Percentiles rank a stretch among this genome's conserved stretches.
Conservation (phyloP, 495 filamentous ascomycete genomes). For the Sordaria brevicollis region DNA sequence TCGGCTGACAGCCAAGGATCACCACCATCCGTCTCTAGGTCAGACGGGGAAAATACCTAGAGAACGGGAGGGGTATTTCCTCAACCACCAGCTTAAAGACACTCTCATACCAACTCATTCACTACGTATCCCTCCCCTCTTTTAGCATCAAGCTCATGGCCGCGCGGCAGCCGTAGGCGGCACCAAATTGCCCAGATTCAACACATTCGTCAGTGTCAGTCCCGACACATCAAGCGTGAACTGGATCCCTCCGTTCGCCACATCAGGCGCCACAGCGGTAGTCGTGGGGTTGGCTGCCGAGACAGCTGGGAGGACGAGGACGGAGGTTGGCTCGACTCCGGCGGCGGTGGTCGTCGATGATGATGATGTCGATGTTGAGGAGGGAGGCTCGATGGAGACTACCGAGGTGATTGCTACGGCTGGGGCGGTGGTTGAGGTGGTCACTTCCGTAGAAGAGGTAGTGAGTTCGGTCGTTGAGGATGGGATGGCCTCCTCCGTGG, state of each 20-base stretch:
- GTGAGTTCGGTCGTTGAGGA: slow-evolving; percentile 1
- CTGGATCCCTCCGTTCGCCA: slow-evolving; percentile 4
- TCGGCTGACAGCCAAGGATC: no score
- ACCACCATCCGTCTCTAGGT: no score
- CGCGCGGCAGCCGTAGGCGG: slow-evolving; percentile 9
- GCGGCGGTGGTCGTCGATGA: background rate
- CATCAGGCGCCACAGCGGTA: background rate
- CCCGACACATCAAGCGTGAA: slow-evolving; percentile 20
- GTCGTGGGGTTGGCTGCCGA: background rate
- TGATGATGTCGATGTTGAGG: slow-evolving; percentile 10
- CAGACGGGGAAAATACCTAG: no score
- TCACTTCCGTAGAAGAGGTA: slow-evolving; percentile 2
- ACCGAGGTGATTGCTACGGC: slow-evolving; percentile 1
- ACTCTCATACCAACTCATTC: background rate
- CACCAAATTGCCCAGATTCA: slow-evolving; percentile 24
- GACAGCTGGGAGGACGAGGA: slow-evolving; percentile 8
- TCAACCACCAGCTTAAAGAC: no score
- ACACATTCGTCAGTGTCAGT: slow-evolving; percentile 21
- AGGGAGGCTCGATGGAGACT: slow-evolving; percentile 3
- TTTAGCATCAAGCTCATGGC: no score
- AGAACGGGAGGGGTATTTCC: no score
- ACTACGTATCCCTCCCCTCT: background rate
- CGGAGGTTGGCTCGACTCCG: slow-evolving; percentile 10
- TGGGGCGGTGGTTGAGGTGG: background rate
- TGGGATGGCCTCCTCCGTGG: background rate